phyloP scores from a whole-genome alignment of 331 rosid genomes.

The Malus hybrid region DNA sequence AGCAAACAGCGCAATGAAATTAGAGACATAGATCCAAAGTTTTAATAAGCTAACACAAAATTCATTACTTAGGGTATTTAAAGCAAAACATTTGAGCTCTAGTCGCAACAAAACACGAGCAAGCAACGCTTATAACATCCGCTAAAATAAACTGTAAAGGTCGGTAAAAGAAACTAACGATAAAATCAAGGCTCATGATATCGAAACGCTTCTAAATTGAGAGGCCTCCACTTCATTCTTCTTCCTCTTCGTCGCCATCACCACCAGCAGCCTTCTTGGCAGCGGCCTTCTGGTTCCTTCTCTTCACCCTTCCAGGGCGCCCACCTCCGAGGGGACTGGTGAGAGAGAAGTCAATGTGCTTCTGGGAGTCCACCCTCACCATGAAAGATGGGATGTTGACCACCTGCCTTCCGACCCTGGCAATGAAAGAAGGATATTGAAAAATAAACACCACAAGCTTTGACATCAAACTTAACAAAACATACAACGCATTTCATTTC shows the following conservation, averaged over 20 bases:
- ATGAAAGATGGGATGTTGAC: slow-evolving; percentile 27
- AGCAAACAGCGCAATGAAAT: neutral
- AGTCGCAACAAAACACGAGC: neutral
- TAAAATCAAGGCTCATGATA: neutral
- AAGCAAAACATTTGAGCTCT: neutral
- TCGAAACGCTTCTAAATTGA: neutral
- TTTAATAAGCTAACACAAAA: neutral
- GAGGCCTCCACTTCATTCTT: slow-evolving; percentile 15
- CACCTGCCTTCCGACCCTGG: slow-evolving; percentile 33
- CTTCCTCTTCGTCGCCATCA: slow-evolving; percentile 33
- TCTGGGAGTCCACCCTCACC: slow-evolving; percentile 23
- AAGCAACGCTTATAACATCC: neutral
- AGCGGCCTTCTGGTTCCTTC: slow-evolving; percentile 37
- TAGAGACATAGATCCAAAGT: too few species aligned
- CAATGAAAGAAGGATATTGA: neutral
- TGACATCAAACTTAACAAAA: neutral
- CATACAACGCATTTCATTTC: neutral
- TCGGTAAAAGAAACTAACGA: neutral
- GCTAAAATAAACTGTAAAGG: neutral
- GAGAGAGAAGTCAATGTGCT: slow-evolving; percentile 24
- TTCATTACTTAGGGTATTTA: neutral
- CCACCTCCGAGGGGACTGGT: slow-evolving; percentile 28
- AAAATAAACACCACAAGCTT: neutral
- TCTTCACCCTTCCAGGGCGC: slow-evolving; percentile 35
- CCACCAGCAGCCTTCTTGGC: slow-evolving; percentile 35